Conservation (phyloP, 257 asterid species). For the Jacaranda copaia region DNA sequence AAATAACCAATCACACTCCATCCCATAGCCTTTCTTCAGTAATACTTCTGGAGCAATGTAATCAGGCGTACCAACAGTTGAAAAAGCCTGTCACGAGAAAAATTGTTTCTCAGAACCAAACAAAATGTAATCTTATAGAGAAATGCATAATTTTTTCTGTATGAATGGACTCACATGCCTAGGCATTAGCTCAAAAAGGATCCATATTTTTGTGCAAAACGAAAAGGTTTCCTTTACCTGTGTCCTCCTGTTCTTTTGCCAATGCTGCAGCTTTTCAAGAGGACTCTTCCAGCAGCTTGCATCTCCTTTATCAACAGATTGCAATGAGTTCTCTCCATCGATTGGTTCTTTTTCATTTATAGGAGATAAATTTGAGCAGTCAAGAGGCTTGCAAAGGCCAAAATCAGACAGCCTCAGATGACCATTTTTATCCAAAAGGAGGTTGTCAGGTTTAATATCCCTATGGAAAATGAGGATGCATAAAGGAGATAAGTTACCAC, state of each 20-base stretch:
- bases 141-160: neutral
- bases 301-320: conserved; percentile 37
- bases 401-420: conserved; percentile 79
- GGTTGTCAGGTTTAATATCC: conserved; percentile 88
- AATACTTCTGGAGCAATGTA: conserved; percentile 87
- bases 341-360: conserved; percentile 43
- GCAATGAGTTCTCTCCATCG: conserved; percentile 9
- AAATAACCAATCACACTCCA: conserved; percentile 85
- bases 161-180: neutral
- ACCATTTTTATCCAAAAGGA: conserved; percentile 73
- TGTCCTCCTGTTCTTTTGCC: conserved; percentile 53
- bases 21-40: conserved; percentile 69
- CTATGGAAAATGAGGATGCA: conserved; percentile 43
- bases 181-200: too few species aligned
- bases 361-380: conserved; percentile 47
- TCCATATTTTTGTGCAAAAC: neutral
- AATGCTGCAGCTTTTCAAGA: conserved; percentile 53
- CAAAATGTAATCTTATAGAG: neutral
- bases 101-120: conserved; percentile 14
- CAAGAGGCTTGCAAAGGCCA: conserved; percentile 83
- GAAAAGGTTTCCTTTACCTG: conserved; percentile 32
- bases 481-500: neutral
- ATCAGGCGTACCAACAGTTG: conserved; percentile 87
- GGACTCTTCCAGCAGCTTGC: conserved; percentile 48
- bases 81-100: conserved; percentile 62